These are phyloP conservation scores for Cryptococcus sp. DNA, from an alignment of 1,284 basidiomycete genomes.

Conservation along the genomic window DNA sequence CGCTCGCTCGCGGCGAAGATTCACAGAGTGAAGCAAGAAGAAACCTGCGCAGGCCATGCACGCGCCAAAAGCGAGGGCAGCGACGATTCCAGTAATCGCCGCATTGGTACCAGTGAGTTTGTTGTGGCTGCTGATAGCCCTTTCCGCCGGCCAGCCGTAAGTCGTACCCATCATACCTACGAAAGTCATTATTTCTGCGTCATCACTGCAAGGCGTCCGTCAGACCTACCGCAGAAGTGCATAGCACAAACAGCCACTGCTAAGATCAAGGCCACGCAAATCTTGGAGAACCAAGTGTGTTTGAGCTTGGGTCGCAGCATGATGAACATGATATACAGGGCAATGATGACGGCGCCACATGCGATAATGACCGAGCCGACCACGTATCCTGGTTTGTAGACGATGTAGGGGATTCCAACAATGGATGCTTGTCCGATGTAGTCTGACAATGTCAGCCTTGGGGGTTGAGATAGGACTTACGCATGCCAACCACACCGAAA, in stretches of 20 bases:
- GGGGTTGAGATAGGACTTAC: slow-evolving; percentile 36
- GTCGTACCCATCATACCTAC: slow-evolving; percentile 47
- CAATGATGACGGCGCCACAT: slow-evolving; percentile 52
- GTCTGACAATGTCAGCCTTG: slow-evolving; percentile 38
- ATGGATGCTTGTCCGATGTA: slow-evolving; percentile 57
- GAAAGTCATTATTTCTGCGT: background rate
- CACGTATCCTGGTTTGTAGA: slow-evolving; percentile 51
- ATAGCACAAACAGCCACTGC: slow-evolving; percentile 52
- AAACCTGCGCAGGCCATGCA: slow-evolving; percentile 52
- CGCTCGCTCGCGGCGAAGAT: slow-evolving; percentile 45
- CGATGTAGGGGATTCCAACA: slow-evolving; percentile 52
- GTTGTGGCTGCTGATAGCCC: slow-evolving; percentile 22
- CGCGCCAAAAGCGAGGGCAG: slow-evolving; percentile 53
- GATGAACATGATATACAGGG: slow-evolving; percentile 58
- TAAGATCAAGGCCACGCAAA: slow-evolving; percentile 52
- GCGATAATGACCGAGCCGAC: slow-evolving; percentile 55
- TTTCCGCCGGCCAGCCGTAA: slow-evolving; percentile 41
- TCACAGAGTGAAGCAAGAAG: slow-evolving; percentile 47
- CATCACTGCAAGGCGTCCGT: background rate
- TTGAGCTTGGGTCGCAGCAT: slow-evolving; percentile 56
- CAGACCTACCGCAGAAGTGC: slow-evolving; percentile 49
- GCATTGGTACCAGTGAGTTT: slow-evolving; percentile 43
- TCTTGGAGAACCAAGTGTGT: slow-evolving; percentile 54
- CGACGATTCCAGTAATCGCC: slow-evolving; percentile 54
- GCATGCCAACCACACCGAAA: slow-evolving; percentile 56